These are phyloP conservation scores for Ophiobolus disseminans DNA, from an alignment of 2,329 filamentous ascomycete genomes.

Conservation along the genomic window DNA sequence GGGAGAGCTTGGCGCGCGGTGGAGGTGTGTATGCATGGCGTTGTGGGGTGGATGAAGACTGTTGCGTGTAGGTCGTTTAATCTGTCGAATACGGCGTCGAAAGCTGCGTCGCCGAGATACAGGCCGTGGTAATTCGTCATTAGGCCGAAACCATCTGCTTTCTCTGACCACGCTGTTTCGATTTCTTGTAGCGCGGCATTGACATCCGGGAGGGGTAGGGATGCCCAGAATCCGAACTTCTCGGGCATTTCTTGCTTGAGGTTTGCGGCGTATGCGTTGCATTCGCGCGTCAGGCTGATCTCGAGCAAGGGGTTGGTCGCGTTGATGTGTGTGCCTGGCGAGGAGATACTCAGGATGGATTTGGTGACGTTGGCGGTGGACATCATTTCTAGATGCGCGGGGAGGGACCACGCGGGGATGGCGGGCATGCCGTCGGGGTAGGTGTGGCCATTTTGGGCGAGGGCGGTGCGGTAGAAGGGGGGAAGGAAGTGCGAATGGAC, in stretches of 20 bases:
- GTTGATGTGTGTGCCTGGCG: constrained; percentile 60
- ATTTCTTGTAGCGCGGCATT: constrained; percentile 58
- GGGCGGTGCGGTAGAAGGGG: constrained; percentile 51
- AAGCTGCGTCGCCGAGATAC: constrained; percentile 58
- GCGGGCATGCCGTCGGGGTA: constrained; percentile 60
- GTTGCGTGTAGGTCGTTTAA: constrained; percentile 56
- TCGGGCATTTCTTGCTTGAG: constrained; percentile 47
- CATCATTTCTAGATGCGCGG: constrained; percentile 61
- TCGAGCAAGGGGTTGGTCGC: constrained; percentile 48
- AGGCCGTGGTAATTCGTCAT: constrained; percentile 61
- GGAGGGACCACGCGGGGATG: constrained; percentile 55
- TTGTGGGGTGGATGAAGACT: constrained; percentile 64
- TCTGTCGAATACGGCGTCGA: constrained; percentile 58
- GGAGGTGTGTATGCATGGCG: constrained; percentile 50
- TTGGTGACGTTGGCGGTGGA: constrained; percentile 56
- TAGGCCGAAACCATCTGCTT: constrained; percentile 60
- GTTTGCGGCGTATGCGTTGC: constrained; percentile 51
- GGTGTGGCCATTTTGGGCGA: constrained; percentile 51
- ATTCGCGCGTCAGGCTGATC: constrained; percentile 49
- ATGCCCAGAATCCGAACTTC: constrained; percentile 62
- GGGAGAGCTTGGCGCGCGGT: constrained; percentile 17
- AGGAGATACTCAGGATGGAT: constrained; percentile 63
- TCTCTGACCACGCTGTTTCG: constrained; percentile 49
- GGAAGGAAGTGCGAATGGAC: constrained; percentile 59
- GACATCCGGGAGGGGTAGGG: constrained; percentile 61